A percentile compares a stretch with the other conserved stretches of the same genome.
Conservation (phyloP, 192 early-diverging fungal species). For the Coemansia sp. region DNA sequence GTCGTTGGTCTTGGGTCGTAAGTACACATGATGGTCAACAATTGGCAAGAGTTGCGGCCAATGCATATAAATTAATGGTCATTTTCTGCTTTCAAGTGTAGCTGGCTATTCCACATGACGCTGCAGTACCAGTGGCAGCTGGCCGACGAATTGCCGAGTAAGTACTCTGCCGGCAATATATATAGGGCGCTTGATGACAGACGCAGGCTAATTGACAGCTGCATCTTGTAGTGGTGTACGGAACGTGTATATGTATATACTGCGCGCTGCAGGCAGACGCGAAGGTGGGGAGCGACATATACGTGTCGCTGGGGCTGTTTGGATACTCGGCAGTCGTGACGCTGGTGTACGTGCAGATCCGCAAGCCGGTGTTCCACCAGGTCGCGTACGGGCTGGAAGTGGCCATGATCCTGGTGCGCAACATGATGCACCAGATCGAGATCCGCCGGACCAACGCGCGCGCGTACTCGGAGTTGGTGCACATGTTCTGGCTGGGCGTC, state of each 20-base stretch:
- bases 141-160: conserved; percentile 75
- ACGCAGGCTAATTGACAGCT: background rate
- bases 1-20: conserved; percentile 68
- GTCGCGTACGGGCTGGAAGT: conserved; percentile 58
- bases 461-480: conserved; percentile 34
- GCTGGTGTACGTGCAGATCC: conserved; percentile 58
- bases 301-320: conserved; percentile 50
- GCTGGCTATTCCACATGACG: conserved; percentile 75
- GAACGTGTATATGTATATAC: conserved; percentile 53
- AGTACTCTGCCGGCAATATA: conserved; percentile 7
- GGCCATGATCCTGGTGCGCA: conserved; percentile 48
- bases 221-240: conserved; percentile 55
- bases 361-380: conserved; percentile 71
- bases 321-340: conserved; percentile 56
- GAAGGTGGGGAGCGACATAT: conserved; percentile 38
- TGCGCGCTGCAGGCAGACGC: conserved; percentile 51
- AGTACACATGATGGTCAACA: conserved; percentile 21
- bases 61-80: background rate
- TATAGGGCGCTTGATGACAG: background rate
- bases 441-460: conserved; percentile 38
- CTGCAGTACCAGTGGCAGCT: conserved; percentile 68
- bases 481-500: conserved; percentile 33
- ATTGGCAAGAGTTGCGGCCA: background rate
- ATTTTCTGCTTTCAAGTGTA: conserved; percentile 6
- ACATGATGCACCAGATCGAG: conserved; percentile 39